phyloP scores from a whole-genome alignment of 345 rosid genomes.

The Durio zibethinus region DNA sequence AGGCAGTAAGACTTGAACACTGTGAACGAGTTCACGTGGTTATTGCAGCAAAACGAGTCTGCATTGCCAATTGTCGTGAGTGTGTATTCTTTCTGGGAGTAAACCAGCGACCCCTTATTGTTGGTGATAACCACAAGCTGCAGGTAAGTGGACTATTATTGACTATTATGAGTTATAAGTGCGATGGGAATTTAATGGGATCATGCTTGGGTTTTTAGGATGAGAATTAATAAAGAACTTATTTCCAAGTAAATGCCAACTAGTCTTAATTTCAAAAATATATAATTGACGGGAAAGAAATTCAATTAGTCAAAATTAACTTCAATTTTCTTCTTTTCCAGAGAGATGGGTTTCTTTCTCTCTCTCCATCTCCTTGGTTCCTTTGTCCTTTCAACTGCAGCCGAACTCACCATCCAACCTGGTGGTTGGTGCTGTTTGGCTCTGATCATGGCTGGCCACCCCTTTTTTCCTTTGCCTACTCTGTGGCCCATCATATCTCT shows the following conservation, averaged over 20 bases:
- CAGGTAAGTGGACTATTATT: constrained; percentile 52
- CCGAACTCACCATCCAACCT: background rate
- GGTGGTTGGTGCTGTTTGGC: background rate
- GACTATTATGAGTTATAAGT: background rate
- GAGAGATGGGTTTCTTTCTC: background rate
- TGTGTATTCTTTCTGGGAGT: constrained; percentile 96
- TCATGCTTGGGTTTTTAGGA: background rate
- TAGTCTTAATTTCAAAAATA: background rate
- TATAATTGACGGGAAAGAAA: background rate
- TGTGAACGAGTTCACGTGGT: constrained; percentile 99
- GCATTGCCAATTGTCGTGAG: constrained; percentile 96
- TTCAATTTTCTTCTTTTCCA: background rate
- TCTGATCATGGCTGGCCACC: background rate
- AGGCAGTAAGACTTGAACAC: constrained; percentile 93
- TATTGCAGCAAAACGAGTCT: constrained; percentile 76
- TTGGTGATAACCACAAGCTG: constrained; percentile 96
- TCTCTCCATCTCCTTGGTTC: background rate
- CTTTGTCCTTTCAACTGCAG: background rate
- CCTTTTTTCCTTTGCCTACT: background rate
- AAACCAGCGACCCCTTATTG: constrained; percentile 91
- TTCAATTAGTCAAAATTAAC: background rate
- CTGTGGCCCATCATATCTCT: background rate
- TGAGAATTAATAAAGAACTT: background rate
- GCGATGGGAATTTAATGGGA: background rate
- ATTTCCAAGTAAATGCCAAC: background rate